phyloP scores from a whole-genome alignment of 2,329 filamentous ascomycete genomes.

The Aureobasidium sp. region DNA sequence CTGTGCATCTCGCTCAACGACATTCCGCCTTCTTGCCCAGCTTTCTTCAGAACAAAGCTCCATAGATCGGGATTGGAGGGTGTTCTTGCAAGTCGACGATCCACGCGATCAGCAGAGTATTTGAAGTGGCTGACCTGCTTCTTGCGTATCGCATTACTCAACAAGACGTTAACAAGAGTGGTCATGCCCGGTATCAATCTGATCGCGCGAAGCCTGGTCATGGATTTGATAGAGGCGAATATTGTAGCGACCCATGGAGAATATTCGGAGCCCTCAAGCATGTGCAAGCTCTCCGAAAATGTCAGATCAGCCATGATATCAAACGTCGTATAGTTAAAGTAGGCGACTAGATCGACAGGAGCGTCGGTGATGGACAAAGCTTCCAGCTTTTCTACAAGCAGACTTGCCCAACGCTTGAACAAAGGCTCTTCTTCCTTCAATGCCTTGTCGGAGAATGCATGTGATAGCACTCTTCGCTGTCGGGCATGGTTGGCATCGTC shows the following conservation, averaged over 20 bases:
- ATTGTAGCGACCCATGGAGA: conserved; percentile 17
- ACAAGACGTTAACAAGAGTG: not conserved
- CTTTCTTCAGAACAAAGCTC: conserved; percentile 22
- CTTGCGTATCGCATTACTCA: conserved; percentile 1
- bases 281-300: conserved; percentile 28
- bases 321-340: conserved; percentile 26
- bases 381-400: conserved; percentile 32
- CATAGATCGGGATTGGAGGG: conserved; percentile 24
- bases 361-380: conserved; percentile 28
- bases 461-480: conserved; percentile 31
- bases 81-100: conserved; percentile 21
- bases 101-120: conserved; percentile 20
- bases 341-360: conserved; percentile 22
- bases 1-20: conserved; percentile 27
- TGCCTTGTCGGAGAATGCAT: conserved; percentile 35
- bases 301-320: conserved; percentile 21
- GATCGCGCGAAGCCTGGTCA: conserved; percentile 12
- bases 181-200: conserved; percentile 10
- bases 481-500: conserved; percentile 33
- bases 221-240: conserved; percentile 15
- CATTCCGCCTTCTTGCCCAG: conserved; percentile 18
- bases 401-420: conserved; percentile 33
- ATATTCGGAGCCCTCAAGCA: conserved; percentile 21
- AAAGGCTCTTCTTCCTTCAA: conserved; percentile 33
- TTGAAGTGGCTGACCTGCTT: conserved; percentile 15